Evolutionary conservation across 176 grass and related monocot species (phyloP), one percentile per base, ranked within the genome.

Genomic region (Raddia distichophylla): DNA sequence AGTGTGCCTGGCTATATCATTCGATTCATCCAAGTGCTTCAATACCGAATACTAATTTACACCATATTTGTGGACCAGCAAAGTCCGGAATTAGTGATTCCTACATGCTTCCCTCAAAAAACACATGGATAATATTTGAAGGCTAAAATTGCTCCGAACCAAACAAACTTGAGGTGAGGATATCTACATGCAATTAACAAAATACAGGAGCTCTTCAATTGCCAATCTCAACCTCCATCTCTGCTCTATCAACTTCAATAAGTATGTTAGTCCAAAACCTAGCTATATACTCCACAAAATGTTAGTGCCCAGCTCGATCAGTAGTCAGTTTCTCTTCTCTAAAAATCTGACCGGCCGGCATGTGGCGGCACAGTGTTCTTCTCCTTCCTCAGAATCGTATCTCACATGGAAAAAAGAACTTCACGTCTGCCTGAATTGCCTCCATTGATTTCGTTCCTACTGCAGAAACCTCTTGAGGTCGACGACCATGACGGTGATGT

Each of bases 401-500:
- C 10, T 18, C 48, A 10, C 47, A 11, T 49, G 47, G 47, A 49
- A 11, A 49, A 47, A 49, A 49, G 37, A 5, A 40, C 37, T 40
- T 40, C 37, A 40, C 37, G 37, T 40, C 4, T 40, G 37, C 37
- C 37, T 40, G 3, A 2, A 3, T 40, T 40, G 37, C 37, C 37
- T 40, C 37, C 37, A 3, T 40, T 40, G 37, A 40, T 40, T 40
- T 40, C 37, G 37, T 40, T 40, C 64, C 2, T 62, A 45, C 3
- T 55, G 18, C 64, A 82, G 14, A 62, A 94, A 94, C 51, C 84
- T 88, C 43, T 61, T 56, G 18, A 98, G 95, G 51, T 94, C 92
- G 63, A 98, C 79, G 20, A 93, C 61, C 95, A 98, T 93, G 51
- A 91, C 86, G 12, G 90, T 98, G 56, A 94, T 87, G 43, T 98